Evolutionary conservation across 371 early-diverging fungal genomes (phyloP).

Genomic region (Chytridiales sp.): DNA sequence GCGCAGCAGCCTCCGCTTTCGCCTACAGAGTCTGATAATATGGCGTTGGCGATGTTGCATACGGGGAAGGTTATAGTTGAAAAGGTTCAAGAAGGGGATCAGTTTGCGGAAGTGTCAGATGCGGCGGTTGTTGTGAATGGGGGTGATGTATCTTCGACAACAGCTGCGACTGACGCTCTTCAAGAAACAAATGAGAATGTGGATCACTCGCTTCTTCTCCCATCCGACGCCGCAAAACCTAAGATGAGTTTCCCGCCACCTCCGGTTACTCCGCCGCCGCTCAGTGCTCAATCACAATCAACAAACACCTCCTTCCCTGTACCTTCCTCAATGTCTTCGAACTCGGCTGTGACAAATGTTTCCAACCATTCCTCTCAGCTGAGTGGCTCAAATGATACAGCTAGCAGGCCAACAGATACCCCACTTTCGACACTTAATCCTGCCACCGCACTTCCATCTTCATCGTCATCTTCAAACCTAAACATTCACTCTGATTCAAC

Average conservation of each 20-base stretch:
- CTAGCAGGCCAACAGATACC: not conserved
- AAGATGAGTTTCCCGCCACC: slow-evolving; percentile 9
- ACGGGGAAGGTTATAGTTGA: not conserved
- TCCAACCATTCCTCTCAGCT: no score
- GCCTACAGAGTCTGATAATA: no score
- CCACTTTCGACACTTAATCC: no score
- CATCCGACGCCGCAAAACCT: not conserved
- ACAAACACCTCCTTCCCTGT: no score
- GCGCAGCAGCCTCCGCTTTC: no score
- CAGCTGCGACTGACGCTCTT: not conserved
- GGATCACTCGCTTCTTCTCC: not conserved
- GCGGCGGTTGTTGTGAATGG: not conserved
- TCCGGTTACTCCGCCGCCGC: slow-evolving; percentile 8
- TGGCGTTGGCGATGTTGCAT: not conserved
- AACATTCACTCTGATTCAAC: not conserved
- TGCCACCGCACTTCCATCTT: not conserved
- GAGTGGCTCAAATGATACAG: not conserved
- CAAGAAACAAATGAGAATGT: not conserved
- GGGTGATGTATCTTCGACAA: not conserved
- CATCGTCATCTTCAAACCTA: not conserved
- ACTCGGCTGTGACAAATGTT: no score
- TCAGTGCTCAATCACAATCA: no score
- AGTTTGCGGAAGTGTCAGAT: not conserved
- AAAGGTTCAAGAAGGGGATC: not conserved
- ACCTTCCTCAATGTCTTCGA: no score